Evolutionary conservation across 371 early-diverging fungal species (phyloP).

Genomic region (Thermomucor indicae-seudaticae): DNA sequence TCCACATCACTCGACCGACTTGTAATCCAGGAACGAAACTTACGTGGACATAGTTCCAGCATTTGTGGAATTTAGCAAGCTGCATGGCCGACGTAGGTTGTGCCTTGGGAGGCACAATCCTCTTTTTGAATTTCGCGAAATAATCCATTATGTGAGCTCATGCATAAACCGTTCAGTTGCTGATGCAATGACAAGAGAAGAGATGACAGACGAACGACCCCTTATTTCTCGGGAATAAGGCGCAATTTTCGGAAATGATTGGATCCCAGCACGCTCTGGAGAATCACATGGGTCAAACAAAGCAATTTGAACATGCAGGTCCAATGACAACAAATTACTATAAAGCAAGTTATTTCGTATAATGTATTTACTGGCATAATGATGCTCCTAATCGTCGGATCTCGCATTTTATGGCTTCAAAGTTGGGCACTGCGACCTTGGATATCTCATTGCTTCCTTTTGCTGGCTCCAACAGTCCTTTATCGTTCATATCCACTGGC

Average conservation of each 20-base stretch:
- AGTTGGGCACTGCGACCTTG: constrained; percentile 60
- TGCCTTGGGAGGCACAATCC: constrained; percentile 59
- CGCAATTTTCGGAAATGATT: no score
- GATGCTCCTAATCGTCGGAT: constrained; percentile 61
- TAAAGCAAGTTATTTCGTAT: no score
- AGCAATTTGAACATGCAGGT: no score
- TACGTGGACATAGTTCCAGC: constrained; percentile 73
- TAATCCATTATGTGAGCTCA: constrained; percentile 55
- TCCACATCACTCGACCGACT: no score
- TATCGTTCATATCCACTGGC: constrained; percentile 53
- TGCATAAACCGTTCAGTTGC: no score
- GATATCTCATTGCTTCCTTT: constrained; percentile 33
- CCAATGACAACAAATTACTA: no score
- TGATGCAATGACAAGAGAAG: no score
- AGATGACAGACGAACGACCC: no score
- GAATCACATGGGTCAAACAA: no score
- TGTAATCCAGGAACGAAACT: constrained; percentile 15
- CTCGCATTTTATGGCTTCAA: constrained; percentile 65
- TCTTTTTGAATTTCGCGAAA: constrained; percentile 63
- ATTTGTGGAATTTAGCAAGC: constrained; percentile 70
- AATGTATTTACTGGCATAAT: no score
- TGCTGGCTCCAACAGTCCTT: constrained; percentile 46
- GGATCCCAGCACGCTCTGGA: no score
- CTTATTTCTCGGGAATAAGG: no score
- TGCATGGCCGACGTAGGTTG: constrained; percentile 65